phyloP scores from a whole-genome alignment of 768 basidiomycete genomes.

The Kwoniella heveanensis region DNA sequence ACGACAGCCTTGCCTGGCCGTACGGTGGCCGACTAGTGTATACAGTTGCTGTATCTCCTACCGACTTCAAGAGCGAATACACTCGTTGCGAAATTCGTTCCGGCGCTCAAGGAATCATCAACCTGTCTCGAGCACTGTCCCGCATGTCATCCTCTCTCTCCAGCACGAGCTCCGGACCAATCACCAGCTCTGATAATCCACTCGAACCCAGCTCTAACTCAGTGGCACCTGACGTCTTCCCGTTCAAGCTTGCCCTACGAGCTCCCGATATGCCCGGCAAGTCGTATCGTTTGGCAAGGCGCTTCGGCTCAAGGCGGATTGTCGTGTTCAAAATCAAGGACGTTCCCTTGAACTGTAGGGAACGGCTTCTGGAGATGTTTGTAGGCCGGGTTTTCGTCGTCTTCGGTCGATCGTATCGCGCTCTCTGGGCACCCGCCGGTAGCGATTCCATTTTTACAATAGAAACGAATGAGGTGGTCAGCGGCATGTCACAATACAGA shows the following conservation, averaged over 20 bases:
- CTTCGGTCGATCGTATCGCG: constrained; percentile 36
- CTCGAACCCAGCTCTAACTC: not conserved
- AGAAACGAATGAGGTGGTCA: constrained; percentile 26
- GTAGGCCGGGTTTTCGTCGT: constrained; percentile 35
- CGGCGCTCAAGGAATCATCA: not conserved
- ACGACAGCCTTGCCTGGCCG: constrained; percentile 26
- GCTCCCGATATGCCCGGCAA: constrained; percentile 38
- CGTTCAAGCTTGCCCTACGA: constrained; percentile 16
- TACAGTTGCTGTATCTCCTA: constrained; percentile 21
- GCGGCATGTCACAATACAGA: constrained; percentile 3
- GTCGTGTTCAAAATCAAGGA: constrained; percentile 32
- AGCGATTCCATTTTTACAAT: constrained; percentile 29
- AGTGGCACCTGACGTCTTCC: not conserved
- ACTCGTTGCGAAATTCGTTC: not conserved
- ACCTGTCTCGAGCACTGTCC: not conserved
- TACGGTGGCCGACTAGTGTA: constrained; percentile 39
- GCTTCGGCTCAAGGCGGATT: constrained; percentile 41
- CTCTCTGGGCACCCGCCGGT: constrained; percentile 38
- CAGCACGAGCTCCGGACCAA: not conserved
- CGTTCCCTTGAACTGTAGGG: not conserved
- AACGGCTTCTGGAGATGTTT: constrained; percentile 23
- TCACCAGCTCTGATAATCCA: not conserved
- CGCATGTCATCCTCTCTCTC: not conserved
- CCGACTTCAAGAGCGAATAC: not conserved
- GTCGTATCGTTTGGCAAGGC: constrained; percentile 38